A percentile compares a stretch with the other conserved stretches of the same genome.
phyloP scores from a whole-genome alignment of 768 basidiomycete genomes.

The Mrakia blollopis region DNA sequence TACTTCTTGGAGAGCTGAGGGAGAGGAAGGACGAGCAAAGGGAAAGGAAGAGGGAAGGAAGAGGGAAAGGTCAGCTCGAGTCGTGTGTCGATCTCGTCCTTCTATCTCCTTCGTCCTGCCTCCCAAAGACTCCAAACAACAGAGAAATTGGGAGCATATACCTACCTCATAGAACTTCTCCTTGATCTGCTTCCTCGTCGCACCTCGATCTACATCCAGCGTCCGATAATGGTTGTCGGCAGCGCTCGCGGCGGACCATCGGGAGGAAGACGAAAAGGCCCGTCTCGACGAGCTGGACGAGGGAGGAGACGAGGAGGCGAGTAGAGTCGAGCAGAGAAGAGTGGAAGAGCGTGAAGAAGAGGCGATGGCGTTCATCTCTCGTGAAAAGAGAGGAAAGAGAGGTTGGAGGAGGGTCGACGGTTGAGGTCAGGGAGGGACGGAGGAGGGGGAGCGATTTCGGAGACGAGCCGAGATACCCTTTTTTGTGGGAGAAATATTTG shows the following conservation, averaged over 20 bases:
- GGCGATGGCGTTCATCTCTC: slow-evolving; percentile 8
- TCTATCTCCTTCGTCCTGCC: background rate
- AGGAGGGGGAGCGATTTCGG: no score
- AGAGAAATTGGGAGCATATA: background rate
- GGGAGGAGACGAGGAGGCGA: background rate
- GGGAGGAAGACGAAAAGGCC: background rate
- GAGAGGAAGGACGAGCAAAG: background rate
- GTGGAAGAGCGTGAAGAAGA: slow-evolving; percentile 4
- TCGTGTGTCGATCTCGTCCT: background rate
- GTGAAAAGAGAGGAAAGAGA: background rate
- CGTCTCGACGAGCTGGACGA: background rate
- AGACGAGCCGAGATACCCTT: no score
- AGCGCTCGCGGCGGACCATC: background rate
- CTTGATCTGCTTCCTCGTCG: slow-evolving; percentile 29
- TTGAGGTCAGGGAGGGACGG: background rate
- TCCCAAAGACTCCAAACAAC: background rate
- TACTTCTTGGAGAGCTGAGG: slow-evolving; percentile 30
- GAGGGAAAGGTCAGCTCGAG: background rate
- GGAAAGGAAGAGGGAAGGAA: background rate
- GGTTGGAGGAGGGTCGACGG: background rate
- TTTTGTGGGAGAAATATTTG: no score
- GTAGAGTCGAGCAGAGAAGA: background rate
- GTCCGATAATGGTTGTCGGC: slow-evolving; percentile 13
- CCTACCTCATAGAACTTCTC: slow-evolving; percentile 33
- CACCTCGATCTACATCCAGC: slow-evolving; percentile 14